Evolutionary conservation across 768 basidiomycete species (phyloP).

Genomic region (Phlebiopsis flavidoalba): DNA sequence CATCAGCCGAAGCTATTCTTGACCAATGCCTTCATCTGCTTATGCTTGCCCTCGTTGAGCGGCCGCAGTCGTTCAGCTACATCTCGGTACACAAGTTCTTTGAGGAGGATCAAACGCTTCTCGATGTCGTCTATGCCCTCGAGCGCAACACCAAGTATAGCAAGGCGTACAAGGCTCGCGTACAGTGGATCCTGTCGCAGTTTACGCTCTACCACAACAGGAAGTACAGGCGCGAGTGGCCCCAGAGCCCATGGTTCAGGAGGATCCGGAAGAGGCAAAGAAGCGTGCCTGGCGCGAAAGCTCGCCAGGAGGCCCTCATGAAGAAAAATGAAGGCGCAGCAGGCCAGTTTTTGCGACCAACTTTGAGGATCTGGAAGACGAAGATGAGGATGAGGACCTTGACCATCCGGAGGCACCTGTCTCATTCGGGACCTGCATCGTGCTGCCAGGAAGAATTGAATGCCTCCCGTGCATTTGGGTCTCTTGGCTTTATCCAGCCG

Average conservation of each 20-base stretch:
- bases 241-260: conserved; percentile 28
- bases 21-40: conserved; percentile 85
- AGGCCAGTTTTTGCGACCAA: conserved; percentile 80
- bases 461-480: conserved; percentile 69
- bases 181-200: conserved; percentile 69
- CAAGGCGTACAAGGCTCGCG: conserved; percentile 63
- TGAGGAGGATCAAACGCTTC: conserved; percentile 53
- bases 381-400: conserved; percentile 60
- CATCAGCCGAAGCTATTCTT: conserved; percentile 83
- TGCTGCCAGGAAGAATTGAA: conserved; percentile 95
- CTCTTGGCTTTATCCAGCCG: conserved; percentile 82
- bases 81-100: conserved; percentile 52
- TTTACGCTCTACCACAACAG: conserved; percentile 52
- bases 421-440: conserved; percentile 91
- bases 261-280: conserved; percentile 64
- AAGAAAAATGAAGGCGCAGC: conserved; percentile 92
- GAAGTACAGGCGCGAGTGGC: conserved; percentile 49
- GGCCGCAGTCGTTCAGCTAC: conserved; percentile 54
- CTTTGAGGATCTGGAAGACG: conserved; percentile 68
- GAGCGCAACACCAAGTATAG: conserved; percentile 72
- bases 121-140: conserved; percentile 70
- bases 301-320: conserved; percentile 92
- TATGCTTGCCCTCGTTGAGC: conserved; percentile 80
- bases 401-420: conserved; percentile 40
- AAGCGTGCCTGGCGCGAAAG: conserved; percentile 85